These are phyloP conservation scores for Chamaecyparis obtusa DNA, from an alignment of 75 land plant species.

Conservation along the genomic window DNA sequence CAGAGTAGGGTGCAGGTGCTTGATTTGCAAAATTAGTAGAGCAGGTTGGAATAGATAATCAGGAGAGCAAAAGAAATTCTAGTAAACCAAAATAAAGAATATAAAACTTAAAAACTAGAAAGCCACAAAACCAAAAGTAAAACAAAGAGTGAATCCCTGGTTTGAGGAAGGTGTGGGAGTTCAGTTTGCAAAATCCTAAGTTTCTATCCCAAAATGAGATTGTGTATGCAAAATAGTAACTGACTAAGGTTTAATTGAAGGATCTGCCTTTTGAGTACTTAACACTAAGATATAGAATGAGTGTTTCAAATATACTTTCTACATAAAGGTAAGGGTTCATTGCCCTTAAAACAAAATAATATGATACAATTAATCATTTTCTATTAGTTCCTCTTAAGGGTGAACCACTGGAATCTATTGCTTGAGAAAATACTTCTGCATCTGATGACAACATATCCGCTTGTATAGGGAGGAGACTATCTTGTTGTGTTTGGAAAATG, in stretches of 20 bases:
- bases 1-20: neutral
- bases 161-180: too few species aligned
- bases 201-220: neutral
- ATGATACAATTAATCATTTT: neutral
- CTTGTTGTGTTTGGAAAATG: neutral
- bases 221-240: neutral
- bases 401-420: neutral
- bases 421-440: neutral
- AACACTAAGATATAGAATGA: neutral
- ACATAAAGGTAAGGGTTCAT: neutral
- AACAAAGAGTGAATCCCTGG: neutral
- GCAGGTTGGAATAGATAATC: neutral
- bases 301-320: neutral
- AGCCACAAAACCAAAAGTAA: neutral
- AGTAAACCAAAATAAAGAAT: neutral
- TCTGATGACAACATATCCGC: neutral
- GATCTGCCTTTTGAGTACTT: neutral
- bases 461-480: neutral
- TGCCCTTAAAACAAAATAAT: neutral
- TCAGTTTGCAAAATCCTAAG: neutral
- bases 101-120: neutral
- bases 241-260: neutral
- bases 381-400: neutral
- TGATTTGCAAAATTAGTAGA: neutral
- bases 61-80: neutral